These are phyloP conservation scores for Vitis hybrid DNA, from an alignment of 177 flowering plant species.

Conservation along the genomic window DNA sequence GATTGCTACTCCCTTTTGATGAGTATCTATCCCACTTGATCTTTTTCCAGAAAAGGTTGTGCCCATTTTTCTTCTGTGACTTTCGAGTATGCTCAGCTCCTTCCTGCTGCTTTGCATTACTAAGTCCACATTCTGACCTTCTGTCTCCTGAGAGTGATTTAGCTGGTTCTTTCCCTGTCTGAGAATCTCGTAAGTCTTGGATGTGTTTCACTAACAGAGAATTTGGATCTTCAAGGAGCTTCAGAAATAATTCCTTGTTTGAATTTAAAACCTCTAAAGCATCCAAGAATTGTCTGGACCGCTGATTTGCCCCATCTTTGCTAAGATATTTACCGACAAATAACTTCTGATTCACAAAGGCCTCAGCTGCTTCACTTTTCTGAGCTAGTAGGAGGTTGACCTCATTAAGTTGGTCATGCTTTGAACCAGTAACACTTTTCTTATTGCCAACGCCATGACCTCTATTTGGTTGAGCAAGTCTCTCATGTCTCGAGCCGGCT, in stretches of 20 bases:
- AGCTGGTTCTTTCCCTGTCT: constrained; percentile 18
- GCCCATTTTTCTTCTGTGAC: constrained; percentile 18
- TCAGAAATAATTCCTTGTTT: constrained; percentile 51
- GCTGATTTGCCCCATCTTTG: constrained; percentile 20
- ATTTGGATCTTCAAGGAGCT: constrained; percentile 55
- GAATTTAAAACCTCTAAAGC: constrained; percentile 49
- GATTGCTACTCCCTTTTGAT: constrained; percentile 13
- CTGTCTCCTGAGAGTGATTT: constrained; percentile 18
- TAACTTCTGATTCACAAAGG: constrained; percentile 36
- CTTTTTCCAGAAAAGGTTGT: constrained; percentile 22
- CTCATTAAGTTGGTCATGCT: constrained; percentile 15
- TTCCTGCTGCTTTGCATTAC: constrained; percentile 16
- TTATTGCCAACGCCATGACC: constrained; percentile 16
- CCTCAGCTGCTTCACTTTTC: constrained; percentile 39
- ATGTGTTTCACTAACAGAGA: constrained; percentile 48
- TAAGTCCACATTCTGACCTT: constrained; percentile 8
- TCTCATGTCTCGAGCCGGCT: constrained; percentile 14
- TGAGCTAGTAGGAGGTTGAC: constrained; percentile 23
- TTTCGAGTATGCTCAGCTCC: constrained; percentile 12
- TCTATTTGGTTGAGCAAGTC: constrained; percentile 11
- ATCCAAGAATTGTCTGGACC: constrained; percentile 49
- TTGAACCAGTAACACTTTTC: constrained; percentile 5
- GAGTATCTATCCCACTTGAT: constrained; percentile 19
- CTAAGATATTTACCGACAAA: constrained; percentile 20
- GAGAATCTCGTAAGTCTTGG: constrained; percentile 33